Base-by-base conservation (phyloP, 2,329 filamentous ascomycete genomes). In the Rasamsonia emersonii region DNA sequence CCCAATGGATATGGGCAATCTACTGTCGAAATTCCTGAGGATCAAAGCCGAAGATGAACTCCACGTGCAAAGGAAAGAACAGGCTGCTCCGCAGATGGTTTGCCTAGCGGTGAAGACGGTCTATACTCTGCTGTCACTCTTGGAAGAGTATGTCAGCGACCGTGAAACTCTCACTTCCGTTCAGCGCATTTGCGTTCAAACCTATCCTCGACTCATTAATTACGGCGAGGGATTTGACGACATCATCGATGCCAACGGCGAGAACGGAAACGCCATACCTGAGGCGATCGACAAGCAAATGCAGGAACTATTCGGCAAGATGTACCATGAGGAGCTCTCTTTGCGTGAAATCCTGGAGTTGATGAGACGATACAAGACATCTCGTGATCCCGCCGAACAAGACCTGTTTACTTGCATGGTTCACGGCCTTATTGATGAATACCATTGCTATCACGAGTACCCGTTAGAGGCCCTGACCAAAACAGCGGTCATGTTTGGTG, bases 401-500 rank as follows among this genome's bases (percentile, higher is more conserved):
- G 91, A 98, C 53, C 74, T 95, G 5, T 98, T 98, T 54, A 84
- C 89, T 9, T 95, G 89, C 63, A 98, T 98, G 86, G 93, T 98
- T 20, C 88, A 95, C 50, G 91, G 91, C 1, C 68, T 98, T 3
- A 95, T 98, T 47, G 91, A 98, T 48, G 91, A 98, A 63, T 98
- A 95, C 56, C 81, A 81, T 34, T 93, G 94, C 51, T 98, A 95
- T 54, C 77, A 82, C 24, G 88, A 93, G 50, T 98, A 98, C 56
- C 93, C 93, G 0, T 69, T 95, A n/a, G 89, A 95, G 51, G 91
- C 91, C 4, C 67, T 98, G 30, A 89, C 89, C 5, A 96, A 89
- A 8, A 98, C 91, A 0, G 89, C 91, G 3, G 88, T 98, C 7
- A 73, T 98, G 17, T 98, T 98, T 54, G 91, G 91, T 34, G 91